Evolutionary conservation across 371 early-diverging fungal species (phyloP), one percentile per base, ranked within the genome.

Genomic region (Mortierella sp.): DNA sequence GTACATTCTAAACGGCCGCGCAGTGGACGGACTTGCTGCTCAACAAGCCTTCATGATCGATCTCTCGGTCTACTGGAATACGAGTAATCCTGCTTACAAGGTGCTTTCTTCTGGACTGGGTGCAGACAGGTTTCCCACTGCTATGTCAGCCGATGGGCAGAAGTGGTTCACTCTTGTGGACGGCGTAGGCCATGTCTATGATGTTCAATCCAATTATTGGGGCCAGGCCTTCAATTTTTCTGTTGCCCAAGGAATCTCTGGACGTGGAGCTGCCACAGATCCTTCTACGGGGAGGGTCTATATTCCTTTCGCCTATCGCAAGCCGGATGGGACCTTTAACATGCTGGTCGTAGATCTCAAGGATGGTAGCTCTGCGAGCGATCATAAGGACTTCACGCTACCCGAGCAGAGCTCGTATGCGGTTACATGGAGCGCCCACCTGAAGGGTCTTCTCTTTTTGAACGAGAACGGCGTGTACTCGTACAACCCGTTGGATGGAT

Each of bases 1-100:
- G 2, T 59, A 51, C 10, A 51, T 59, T 19, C 27, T 31, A 2
- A 51, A 51, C 18, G 52, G 60, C 12, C 3, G 4, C 24, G 3
- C 47, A 14, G 24, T 10, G 7, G 38, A 19, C 9, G 9, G 23
- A 8, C 24, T 18, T 5, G 18, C 51, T 14, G 9, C 41, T 5
- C 16, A 26, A 31, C 60, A 63, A 14, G 52, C 60, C 28, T 59
- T 64, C 31, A 18, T 30, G 2, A 46, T 64, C 48, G 71, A 64
- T 24, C 54, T 71, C 30, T 50, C 71, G 14, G 26, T 54, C 5
- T 43, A 60, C 18, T 67, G 67, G 67, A 59, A 24, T 18, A 47
- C 46, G 1, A 39, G 24, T 18, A 34, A 30, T 3, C 56, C 61
- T 39, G 13, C 55, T 8, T 49, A 34, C 56, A 55, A 53, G 41